Evolutionary conservation across 495 filamentous ascomycete species (phyloP), one percentile per base, ranked within the genome.

Genomic region (Bacidia rubella): DNA sequence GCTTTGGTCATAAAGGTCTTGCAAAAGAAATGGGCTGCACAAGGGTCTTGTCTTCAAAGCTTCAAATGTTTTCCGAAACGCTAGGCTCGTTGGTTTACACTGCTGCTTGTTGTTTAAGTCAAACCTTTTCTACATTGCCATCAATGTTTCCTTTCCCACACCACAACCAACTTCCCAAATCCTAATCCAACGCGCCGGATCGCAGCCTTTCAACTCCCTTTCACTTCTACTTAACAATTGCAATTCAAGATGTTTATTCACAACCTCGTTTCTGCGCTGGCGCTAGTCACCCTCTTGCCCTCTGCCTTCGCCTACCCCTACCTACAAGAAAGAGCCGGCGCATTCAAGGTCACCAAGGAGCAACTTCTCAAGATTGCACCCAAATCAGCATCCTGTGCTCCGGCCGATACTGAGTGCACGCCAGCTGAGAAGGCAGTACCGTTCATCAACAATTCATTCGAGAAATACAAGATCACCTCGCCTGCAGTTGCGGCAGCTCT

Each of bases 371-470:
- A 64, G 52, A 78, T 86, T 63, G 69, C 74, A 23, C 77, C 79
- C 0, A 63, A 51, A 5, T 67, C 70, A 38, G 50, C 51, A 11
- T 61, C 68, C 7, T 84, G 82, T 65, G 22, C 47, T 23, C 23
- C 51, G 40, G 62, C 55, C 49, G 57, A 63, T 15, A 60, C 64
- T 2, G 82, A 90, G 64, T 93, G 87, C 69, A 73, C 74, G 5
- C 86, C 82, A 0, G 78, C 82, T 26, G 65, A 62, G 38, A 69
- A 80, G 58, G 85, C 83, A 2, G 82, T 76, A 0, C 74, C 74
- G 0, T 72, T 66, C 57, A 70, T 85, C 46, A 65, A 63, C 40
- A 55, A 67, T 1, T 76, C 79, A 12, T 81, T 86, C 63, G 47
- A 54, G 11, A 71, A 66, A 0, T 86, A 84, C 66, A 47, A 62